Evolutionary conservation across 805 yeast genomes (phyloP), one percentile per base, ranked within the genome.

Genomic region (Hanseniaspora lachancei): DNA sequence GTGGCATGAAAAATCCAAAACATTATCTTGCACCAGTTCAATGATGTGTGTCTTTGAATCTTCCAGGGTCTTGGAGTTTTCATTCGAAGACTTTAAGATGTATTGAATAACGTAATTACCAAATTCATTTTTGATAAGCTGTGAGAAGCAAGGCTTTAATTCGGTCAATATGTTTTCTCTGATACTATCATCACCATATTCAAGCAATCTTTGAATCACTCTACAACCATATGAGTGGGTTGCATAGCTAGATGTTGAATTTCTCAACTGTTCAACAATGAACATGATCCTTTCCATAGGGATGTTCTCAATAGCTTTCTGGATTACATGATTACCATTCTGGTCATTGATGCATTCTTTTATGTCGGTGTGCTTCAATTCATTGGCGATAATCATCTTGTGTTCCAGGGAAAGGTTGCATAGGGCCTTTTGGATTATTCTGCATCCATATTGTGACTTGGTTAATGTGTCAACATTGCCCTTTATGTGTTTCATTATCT

Each of bases 21-120:
- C 82, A 20, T 81, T 77, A 29, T 82, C 82, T 35, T 80, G 69
- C 12, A 91, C 95, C 47, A 84, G 79, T 46, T 76, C 73, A 48
- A 88, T 74, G 50, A 93, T 82, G 49, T 62, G 61, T 54, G 64
- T 68, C 54, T 68, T 68, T 6, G 64, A 60, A 13, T 57, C 57
- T n/a, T 63, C 55, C 60, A 67, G 57, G 12, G 85, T 89, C 27
- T 72, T 74, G 15, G 58, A 58, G 29, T 60, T 58, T 15, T 57
- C 57, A 55, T 69, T 63, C n/a, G 95, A 95, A 58, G 83, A 79
- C 68, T 89, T 95, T 60, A 93, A 78, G 55, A 93, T 85, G 68
- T 93, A 97, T 69, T 93, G 99, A 65, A 93, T 88, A 41, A 93
- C 98, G 66, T 93, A 93, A 72, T 93, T 93, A 58, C 99, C 99